Evolutionary conservation across 257 asterid genomes (phyloP).

Genomic region (Solanum arcanum): DNA sequence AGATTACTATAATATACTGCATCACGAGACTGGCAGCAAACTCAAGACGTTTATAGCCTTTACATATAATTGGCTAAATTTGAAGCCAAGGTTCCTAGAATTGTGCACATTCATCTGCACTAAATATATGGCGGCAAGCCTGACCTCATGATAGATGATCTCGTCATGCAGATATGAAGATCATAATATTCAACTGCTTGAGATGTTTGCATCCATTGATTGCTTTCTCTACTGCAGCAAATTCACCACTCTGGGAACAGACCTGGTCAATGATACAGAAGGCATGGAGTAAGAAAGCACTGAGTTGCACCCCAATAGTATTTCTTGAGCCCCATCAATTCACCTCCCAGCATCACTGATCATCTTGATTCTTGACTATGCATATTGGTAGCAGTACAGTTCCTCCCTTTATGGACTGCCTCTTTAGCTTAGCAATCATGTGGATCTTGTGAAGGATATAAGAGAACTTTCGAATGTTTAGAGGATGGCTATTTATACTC

Average conservation of each 20-base stretch:
- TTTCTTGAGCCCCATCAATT: background rate
- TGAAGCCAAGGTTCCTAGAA: background rate
- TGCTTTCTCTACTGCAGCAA: background rate
- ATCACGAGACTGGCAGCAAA: background rate
- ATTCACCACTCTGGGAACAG: background rate
- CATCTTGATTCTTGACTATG: background rate
- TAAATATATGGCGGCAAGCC: background rate
- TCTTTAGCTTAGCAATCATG: background rate
- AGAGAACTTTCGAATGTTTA: background rate
- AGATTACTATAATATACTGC: background rate
- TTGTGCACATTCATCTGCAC: background rate
- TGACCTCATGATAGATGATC: background rate
- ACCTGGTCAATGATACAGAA: background rate
- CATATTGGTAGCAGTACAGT: background rate
- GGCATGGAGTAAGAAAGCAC: background rate
- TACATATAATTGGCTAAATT: background rate
- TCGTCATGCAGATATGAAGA: background rate
- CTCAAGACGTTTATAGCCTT: background rate
- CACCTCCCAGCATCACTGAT: background rate
- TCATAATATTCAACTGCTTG: background rate
- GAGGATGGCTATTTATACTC: background rate
- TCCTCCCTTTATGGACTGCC: background rate
- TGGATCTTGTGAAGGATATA: background rate
- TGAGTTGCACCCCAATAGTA: background rate
- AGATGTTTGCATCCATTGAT: background rate